Evolutionary conservation across 139 green algal species (phyloP).

Genomic region (Pedinophyceae sp.): DNA sequence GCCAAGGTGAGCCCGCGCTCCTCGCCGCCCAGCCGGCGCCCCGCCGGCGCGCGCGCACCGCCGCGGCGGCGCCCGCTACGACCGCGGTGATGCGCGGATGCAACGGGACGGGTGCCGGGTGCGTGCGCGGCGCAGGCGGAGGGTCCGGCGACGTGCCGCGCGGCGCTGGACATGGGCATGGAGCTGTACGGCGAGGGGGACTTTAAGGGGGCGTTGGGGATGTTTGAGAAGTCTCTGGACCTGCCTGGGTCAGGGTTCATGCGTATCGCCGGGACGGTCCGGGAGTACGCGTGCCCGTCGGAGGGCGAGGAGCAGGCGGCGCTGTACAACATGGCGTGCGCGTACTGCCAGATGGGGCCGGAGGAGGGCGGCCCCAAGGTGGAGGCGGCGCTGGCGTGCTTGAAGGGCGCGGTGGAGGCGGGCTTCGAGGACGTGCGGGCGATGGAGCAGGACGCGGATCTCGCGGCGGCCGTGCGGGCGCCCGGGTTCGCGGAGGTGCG

Average conservation of each 20-base stretch:
- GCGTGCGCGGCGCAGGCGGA: too few relatives aligned
- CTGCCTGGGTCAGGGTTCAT: slow-evolving; percentile 62
- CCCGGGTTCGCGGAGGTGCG: slow-evolving; percentile 22
- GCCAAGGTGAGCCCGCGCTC: too few relatives aligned
- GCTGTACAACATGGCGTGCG: slow-evolving; percentile 56
- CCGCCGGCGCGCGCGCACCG: too few relatives aligned
- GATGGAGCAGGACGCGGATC: slow-evolving; percentile 32
- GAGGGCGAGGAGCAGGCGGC: slow-evolving; percentile 48
- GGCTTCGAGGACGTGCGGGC: slow-evolving; percentile 17
- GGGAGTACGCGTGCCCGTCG: too few relatives aligned
- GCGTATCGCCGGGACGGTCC: too few relatives aligned
- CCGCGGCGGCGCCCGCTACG: too few relatives aligned
- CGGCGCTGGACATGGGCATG: slow-evolving; percentile 23
- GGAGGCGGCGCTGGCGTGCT: slow-evolving; percentile 27
- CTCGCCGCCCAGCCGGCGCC: too few relatives aligned
- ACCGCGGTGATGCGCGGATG: too few relatives aligned
- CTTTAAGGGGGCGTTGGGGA: slow-evolving; percentile 30
- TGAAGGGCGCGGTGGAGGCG: slow-evolving; percentile 38
- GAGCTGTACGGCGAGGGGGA: slow-evolving; percentile 13
- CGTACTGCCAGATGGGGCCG: slow-evolving; percentile 31
- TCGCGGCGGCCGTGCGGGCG: slow-evolving; percentile 18
- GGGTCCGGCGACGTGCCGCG: slow-evolving; percentile 9
- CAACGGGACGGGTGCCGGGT: too few relatives aligned
- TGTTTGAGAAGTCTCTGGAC: slow-evolving; percentile 50
- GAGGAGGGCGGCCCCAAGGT: too few relatives aligned